These are phyloP conservation scores for Gynandropsis gynandra DNA, from an alignment of 345 rosid genomes.

Conservation along the genomic window DNA sequence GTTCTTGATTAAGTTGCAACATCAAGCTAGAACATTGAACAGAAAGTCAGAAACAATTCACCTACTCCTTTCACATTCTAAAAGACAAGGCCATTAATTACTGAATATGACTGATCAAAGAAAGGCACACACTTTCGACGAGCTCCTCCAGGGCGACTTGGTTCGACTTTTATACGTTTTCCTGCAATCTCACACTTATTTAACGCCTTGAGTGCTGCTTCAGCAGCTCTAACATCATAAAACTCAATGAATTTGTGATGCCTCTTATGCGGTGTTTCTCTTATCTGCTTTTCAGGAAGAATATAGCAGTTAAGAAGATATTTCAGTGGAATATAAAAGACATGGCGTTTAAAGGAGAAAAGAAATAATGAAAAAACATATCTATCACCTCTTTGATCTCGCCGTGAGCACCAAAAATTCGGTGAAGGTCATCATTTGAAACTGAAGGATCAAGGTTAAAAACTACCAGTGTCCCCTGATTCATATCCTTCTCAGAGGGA, in stretches of 20 bases:
- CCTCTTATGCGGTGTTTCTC: conserved; percentile 81
- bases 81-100: neutral
- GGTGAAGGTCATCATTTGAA: conserved; percentile 71
- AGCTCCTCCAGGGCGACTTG: conserved; percentile 88
- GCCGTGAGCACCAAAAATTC: conserved; percentile 70
- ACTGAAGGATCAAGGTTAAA: conserved; percentile 79
- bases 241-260: conserved; percentile 79
- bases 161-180: conserved; percentile 79
- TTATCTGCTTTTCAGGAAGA: conserved; percentile 41
- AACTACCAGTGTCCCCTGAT: conserved; percentile 75
- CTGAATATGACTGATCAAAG: neutral
- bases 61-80: no score
- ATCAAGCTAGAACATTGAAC: conserved; percentile 43
- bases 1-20: conserved; percentile 57
- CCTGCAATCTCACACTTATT: conserved; percentile 82
- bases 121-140: conserved; percentile 42
- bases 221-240: conserved; percentile 78
- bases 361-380: neutral
- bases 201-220: conserved; percentile 64
- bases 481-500: conserved; percentile 63
- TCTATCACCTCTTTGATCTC: conserved; percentile 73
- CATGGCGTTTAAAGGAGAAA: neutral
- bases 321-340: neutral
- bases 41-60: conserved; percentile 12
- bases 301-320: conserved; percentile 7